Conservation (phyloP, 306 rosid species). For the Dalbergia cochinchinensis region DNA sequence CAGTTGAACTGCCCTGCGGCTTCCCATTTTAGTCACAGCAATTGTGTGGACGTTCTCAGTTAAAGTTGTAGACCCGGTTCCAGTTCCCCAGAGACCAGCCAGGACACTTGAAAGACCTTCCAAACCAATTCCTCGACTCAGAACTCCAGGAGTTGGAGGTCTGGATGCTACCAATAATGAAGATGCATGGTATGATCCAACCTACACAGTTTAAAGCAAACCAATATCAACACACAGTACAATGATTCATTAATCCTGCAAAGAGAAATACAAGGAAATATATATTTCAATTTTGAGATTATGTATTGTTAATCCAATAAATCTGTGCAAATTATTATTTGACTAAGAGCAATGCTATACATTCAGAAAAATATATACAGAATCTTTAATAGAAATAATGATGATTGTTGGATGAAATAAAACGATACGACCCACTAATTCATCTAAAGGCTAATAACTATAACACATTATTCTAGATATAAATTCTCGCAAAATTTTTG, state of each 20-base stretch:
- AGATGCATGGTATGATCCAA: slow-evolving; percentile 97
- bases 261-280: slow-evolving; percentile 9
- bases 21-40: slow-evolving; percentile 99
- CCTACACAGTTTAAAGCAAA: slow-evolving; percentile 64
- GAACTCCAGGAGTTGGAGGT: slow-evolving; percentile 95
- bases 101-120: slow-evolving; percentile 91
- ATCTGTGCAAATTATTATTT: slow-evolving; percentile 22
- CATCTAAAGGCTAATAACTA: too few species aligned
- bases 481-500: too few species aligned
- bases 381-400: too few species aligned
- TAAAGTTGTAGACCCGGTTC: slow-evolving; percentile 89
- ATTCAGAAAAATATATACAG: too few species aligned
- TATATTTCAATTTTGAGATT: slow-evolving; percentile 21
- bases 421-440: too few species aligned
- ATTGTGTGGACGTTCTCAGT: slow-evolving; percentile 97
- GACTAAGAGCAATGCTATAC: not conserved
- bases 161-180: slow-evolving; percentile 96
- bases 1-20: slow-evolving; percentile 93
- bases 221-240: slow-evolving; percentile 38
- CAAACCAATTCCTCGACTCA: slow-evolving; percentile 96
- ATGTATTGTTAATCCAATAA: slow-evolving; percentile 22
- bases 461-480: too few species aligned
- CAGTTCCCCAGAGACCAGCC: slow-evolving; percentile 99
- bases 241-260: slow-evolving; percentile 36
- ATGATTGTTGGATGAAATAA: too few species aligned